Evolutionary conservation across 495 filamentous ascomycete species (phyloP).

Genomic region (Hypomontagnella submonticulosa): DNA sequence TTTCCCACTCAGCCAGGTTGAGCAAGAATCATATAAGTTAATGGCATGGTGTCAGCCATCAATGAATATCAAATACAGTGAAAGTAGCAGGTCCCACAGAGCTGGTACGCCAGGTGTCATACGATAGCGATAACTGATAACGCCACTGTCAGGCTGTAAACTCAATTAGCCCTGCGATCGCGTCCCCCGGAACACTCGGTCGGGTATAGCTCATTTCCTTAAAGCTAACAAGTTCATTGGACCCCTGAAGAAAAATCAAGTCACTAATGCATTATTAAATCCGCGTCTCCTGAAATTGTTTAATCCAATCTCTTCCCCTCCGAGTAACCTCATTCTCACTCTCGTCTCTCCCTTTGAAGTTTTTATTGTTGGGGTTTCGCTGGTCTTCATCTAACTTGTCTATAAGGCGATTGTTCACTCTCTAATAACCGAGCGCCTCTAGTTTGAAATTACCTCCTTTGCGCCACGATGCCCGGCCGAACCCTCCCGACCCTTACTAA

Average conservation of each 20-base stretch:
- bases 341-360: constrained; percentile 12
- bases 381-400: constrained; percentile 5
- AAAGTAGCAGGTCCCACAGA: constrained; percentile 27
- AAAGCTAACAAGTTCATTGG: constrained; percentile 28
- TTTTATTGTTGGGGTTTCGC: constrained; percentile 8
- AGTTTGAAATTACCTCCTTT: constrained; percentile 7
- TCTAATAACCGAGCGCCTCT: constrained; percentile 14
- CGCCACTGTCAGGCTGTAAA: constrained; percentile 46
- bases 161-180: constrained; percentile 7
- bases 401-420: constrained; percentile 9
- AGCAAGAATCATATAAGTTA: background rate
- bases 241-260: constrained; percentile 34
- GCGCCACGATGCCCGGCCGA: constrained; percentile 58
- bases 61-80: constrained; percentile 13
- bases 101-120: constrained; percentile 42
- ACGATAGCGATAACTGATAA: constrained; percentile 47
- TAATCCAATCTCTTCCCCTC: constrained; percentile 23
- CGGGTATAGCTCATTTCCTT: constrained; percentile 33
- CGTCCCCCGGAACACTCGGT: constrained; percentile 19
- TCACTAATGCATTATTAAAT: constrained; percentile 37
- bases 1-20: no score
- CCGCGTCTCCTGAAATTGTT: constrained; percentile 28
- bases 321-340: constrained; percentile 21
- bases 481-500: constrained; percentile 81
- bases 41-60: constrained; percentile 9